These are phyloP conservation scores for Pisolithus marmoratus DNA, from an alignment of 768 basidiomycete species.

Conservation along the genomic window DNA sequence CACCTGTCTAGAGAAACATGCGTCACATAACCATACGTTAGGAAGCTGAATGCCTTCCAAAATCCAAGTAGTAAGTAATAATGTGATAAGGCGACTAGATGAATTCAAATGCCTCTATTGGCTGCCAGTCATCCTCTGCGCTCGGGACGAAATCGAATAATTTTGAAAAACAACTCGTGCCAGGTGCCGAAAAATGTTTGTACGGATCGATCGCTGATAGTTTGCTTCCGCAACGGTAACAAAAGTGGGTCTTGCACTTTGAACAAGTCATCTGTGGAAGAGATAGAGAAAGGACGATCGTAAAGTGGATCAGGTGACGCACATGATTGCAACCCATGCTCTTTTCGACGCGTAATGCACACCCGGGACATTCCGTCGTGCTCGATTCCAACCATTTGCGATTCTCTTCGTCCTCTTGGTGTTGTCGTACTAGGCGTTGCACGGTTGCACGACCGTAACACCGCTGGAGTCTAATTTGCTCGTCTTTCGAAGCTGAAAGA, in stretches of 20 bases:
- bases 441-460: slow-evolving; percentile 62
- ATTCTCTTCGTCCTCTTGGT: slow-evolving; percentile 72
- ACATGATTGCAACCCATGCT: slow-evolving; percentile 85
- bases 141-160: slow-evolving; percentile 51
- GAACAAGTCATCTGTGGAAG: slow-evolving; percentile 63
- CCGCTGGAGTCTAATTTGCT: slow-evolving; percentile 49
- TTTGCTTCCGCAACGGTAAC: slow-evolving; percentile 68
- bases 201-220: slow-evolving; percentile 53
- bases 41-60: too few relatives aligned
- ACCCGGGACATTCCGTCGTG: slow-evolving; percentile 72
- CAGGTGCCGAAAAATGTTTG: slow-evolving; percentile 56
- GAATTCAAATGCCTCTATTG: slow-evolving; percentile 35
- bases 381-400: slow-evolving; percentile 63
- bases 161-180: slow-evolving; percentile 52
- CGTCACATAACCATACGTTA: too few relatives aligned
- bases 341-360: slow-evolving; percentile 69
- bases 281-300: neutral
- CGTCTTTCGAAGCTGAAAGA: slow-evolving; percentile 46
- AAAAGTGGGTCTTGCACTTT: slow-evolving; percentile 75
- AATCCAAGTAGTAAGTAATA: too few relatives aligned
- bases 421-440: slow-evolving; percentile 50
- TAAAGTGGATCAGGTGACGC: slow-evolving; percentile 21
- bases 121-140: slow-evolving; percentile 42
- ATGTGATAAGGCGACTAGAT: slow-evolving; percentile 5
- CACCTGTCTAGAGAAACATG: too few relatives aligned